Evolutionary conservation across 805 yeast genomes (phyloP).

Genomic region (Wickerhamiella australiensis): DNA sequence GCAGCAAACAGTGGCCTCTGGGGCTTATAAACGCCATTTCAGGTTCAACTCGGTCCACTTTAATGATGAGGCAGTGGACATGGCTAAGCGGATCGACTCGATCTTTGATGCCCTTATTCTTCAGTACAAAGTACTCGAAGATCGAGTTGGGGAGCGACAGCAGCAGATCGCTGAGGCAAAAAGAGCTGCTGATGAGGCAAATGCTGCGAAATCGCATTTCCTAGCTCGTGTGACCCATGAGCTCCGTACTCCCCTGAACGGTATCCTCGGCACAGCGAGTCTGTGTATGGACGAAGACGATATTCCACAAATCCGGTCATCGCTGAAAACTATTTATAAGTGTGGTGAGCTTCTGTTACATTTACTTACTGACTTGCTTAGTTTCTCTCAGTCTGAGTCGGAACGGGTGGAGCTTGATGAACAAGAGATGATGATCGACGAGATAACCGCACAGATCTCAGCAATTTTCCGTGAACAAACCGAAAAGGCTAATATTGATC

Average conservation of each 20-base stretch:
- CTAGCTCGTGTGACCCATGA: conserved; percentile 91
- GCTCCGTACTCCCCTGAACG: conserved; percentile 88
- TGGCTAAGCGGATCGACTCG: conserved; percentile 81
- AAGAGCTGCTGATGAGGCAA: conserved; percentile 65
- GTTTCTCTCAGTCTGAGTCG: conserved; percentile 84
- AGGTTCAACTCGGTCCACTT: conserved; percentile 19
- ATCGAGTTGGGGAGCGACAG: conserved; percentile 75
- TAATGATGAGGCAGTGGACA: conserved; percentile 72
- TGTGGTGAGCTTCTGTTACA: conserved; percentile 85
- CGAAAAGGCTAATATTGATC: conserved; percentile 46
- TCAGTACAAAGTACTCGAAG: conserved; percentile 78
- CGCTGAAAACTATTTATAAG: conserved; percentile 70
- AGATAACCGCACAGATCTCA: conserved; percentile 71
- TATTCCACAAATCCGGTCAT: conserved; percentile 48
- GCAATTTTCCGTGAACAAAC: conserved; percentile 67
- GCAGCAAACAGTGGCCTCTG: background rate
- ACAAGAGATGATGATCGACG: conserved; percentile 64
- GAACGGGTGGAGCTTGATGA: conserved; percentile 75
- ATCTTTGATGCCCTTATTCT: conserved; percentile 83
- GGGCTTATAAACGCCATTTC: background rate
- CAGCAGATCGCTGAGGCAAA: conserved; percentile 78
- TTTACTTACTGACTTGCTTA: conserved; percentile 76
- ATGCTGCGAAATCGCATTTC: conserved; percentile 90
- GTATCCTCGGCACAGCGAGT: conserved; percentile 91
- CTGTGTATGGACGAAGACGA: conserved; percentile 76